Conservation (phyloP, 75 land plant genomes). For the Adiantum capillusveneris region DNA sequence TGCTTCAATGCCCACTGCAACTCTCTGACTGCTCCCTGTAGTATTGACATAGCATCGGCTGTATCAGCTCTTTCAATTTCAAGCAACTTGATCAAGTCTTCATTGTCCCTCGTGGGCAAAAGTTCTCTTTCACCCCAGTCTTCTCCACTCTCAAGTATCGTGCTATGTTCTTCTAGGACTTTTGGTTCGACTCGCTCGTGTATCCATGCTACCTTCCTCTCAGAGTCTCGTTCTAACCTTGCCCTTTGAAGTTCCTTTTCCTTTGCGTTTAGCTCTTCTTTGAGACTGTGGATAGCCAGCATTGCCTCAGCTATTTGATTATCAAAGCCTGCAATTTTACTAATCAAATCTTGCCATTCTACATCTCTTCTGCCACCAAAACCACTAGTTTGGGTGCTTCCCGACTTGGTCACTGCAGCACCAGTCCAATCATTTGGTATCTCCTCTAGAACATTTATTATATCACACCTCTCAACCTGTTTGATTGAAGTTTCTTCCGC, state of each 20-base stretch:
- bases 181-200: constrained; percentile 5
- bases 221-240: constrained; percentile 15
- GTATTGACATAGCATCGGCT: constrained; percentile 15
- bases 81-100: constrained; percentile 20
- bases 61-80: constrained; percentile 18
- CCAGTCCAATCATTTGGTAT: not conserved
- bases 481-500: not conserved
- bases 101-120: constrained; percentile 9
- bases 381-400: not conserved
- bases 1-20: constrained; percentile 24
- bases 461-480: not conserved
- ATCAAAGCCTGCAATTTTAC: constrained; percentile 19
- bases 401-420: not conserved
- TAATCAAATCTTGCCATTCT: constrained; percentile 21
- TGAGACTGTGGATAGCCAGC: constrained; percentile 22
- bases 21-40: constrained; percentile 24
- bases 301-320: constrained; percentile 28
- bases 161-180: constrained; percentile 2
- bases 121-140: constrained; percentile 21
- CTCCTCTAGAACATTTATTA: not conserved
- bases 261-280: constrained; percentile 23
- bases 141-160: constrained; percentile 7
- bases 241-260: constrained; percentile 23
- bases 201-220: constrained; percentile 8
- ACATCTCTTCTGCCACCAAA: constrained; percentile 2